Evolutionary conservation across 257 asterid species (phyloP).

Genomic region (Jacaranda copaia): DNA sequence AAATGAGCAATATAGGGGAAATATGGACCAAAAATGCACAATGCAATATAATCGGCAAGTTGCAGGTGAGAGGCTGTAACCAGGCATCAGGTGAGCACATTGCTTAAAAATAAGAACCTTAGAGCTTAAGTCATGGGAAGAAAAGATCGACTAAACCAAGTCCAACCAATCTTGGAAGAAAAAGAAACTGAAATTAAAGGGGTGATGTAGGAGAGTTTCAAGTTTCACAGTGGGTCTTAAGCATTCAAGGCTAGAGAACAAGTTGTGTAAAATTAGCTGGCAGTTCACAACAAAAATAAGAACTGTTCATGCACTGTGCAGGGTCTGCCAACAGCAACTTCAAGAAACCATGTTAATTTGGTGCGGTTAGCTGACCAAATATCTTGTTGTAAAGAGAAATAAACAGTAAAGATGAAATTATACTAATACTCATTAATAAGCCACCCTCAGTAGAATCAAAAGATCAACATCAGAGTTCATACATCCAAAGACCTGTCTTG

Average conservation of each 20-base stretch:
- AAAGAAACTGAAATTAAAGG: neutral
- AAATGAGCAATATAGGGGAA: no score
- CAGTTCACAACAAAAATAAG: neutral
- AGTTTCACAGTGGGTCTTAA: neutral
- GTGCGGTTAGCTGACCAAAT: neutral
- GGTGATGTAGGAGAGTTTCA: neutral
- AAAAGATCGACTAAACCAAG: conserved; percentile 1
- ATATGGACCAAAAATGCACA: no score
- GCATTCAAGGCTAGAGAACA: conserved; percentile 19
- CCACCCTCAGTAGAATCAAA: neutral
- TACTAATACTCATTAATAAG: neutral
- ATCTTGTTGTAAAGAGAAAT: neutral
- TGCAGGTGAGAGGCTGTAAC: neutral
- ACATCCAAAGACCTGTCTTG: neutral
- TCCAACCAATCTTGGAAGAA: neutral
- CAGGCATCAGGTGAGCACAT: conserved; percentile 11
- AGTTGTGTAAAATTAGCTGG: conserved; percentile 2
- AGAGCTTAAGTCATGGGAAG: neutral
- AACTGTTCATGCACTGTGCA: conserved; percentile 9
- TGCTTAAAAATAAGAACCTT: conserved; percentile 24
- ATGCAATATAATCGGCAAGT: conserved; percentile 17
- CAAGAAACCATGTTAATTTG: neutral
- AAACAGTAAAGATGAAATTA: neutral
- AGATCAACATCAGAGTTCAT: conserved; percentile 2
- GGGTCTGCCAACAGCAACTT: neutral